Conservation (phyloP, 192 early-diverging fungal species). For the Kappamyces sp. region DNA sequence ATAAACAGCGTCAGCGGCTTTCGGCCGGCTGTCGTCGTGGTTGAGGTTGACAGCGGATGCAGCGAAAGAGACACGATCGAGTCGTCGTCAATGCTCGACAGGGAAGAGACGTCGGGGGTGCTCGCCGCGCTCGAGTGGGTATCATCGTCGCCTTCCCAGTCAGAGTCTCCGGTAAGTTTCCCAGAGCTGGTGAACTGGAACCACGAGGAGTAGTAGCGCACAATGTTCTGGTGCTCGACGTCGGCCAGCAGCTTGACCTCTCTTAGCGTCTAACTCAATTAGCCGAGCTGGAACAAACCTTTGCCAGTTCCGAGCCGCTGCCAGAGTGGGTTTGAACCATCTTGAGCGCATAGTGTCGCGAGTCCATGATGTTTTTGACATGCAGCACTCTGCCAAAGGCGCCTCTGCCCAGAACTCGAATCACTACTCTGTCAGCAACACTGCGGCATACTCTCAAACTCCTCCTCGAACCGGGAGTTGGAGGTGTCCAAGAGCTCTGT, state of each 20-base stretch:
- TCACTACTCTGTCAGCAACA: constrained; percentile 35
- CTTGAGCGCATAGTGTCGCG: constrained; percentile 87
- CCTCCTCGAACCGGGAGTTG: constrained; percentile 67
- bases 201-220: constrained; percentile 91
- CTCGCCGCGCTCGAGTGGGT: constrained; percentile 6
- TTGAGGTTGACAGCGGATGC: too few species aligned
- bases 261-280: constrained; percentile 64
- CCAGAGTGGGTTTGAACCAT: constrained; percentile 53
- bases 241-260: constrained; percentile 87
- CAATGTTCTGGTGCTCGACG: constrained; percentile 83
- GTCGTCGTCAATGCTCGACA: too few species aligned
- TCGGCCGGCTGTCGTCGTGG: neutral
- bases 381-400: constrained; percentile 86
- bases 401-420: constrained; percentile 75
- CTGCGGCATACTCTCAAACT: constrained; percentile 46
- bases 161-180: constrained; percentile 8
- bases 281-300: neutral
- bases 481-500: constrained; percentile 51
- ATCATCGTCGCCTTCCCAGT: constrained; percentile 14
- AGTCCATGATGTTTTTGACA: constrained; percentile 83
- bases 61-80: too few species aligned
- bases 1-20: constrained; percentile 57
- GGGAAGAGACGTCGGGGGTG: too few species aligned
- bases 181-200: constrained; percentile 60
- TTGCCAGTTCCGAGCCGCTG: constrained; percentile 12